Evolutionary conservation across 768 basidiomycete species (phyloP).

Genomic region (Lyophyllum atratum): DNA sequence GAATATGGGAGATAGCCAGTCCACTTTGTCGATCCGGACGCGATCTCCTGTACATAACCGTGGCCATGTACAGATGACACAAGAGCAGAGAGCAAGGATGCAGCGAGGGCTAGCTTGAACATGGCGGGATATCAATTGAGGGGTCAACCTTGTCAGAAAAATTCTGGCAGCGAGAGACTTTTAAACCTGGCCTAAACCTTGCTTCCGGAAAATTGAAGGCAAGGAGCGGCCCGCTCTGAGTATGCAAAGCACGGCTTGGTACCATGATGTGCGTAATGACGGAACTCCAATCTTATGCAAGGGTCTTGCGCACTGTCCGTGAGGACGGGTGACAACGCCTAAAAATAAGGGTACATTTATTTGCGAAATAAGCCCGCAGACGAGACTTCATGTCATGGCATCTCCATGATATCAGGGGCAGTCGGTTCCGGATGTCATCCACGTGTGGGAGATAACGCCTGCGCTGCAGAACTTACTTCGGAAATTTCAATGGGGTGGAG

Average conservation of each 20-base stretch:
- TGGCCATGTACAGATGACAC: constrained; percentile 30
- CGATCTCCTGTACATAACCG: constrained; percentile 43
- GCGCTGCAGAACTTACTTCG: too few relatives aligned
- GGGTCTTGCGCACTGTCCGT: neutral
- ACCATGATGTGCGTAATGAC: neutral
- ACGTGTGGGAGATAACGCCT: too few relatives aligned
- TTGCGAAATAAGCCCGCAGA: neutral
- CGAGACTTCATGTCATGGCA: neutral
- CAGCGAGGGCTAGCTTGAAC: constrained; percentile 9
- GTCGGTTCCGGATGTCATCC: too few relatives aligned
- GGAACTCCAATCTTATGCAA: neutral
- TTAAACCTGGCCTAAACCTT: neutral
- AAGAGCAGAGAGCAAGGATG: constrained; percentile 10
- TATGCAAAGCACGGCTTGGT: neutral
- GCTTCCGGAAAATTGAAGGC: neutral
- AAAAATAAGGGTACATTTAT: neutral
- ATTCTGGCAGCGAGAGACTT: neutral
- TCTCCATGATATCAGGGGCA: too few relatives aligned
- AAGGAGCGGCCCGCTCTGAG: neutral
- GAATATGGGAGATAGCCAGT: constrained; percentile 40
- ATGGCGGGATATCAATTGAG: neutral
- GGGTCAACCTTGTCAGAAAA: neutral
- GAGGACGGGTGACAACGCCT: neutral
- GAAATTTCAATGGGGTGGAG: too few relatives aligned
- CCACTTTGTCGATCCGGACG: constrained; percentile 31